A percentile compares a stretch with the other conserved stretches of the same genome.
These are phyloP conservation scores for Citrus maxima DNA, from an alignment of 345 rosid species.

Conservation along the genomic window DNA sequence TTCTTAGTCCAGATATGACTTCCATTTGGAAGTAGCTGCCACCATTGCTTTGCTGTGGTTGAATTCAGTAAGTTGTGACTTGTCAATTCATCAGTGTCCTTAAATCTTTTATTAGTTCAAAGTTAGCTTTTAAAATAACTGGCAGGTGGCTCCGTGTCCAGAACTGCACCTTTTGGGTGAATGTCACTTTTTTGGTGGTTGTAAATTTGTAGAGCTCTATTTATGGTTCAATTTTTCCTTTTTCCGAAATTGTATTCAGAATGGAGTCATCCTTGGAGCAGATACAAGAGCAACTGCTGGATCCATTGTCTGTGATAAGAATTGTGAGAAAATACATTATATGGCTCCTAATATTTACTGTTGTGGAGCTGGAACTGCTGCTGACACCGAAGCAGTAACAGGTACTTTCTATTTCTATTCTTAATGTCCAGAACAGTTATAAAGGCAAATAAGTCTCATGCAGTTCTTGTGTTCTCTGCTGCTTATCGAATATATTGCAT, in stretches of 20 bases:
- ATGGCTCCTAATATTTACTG: slow-evolving; percentile 98
- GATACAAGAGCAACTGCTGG: slow-evolving; percentile 93
- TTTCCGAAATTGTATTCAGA: slow-evolving; percentile 29
- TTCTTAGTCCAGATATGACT: neutral
- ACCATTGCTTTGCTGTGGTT: neutral
- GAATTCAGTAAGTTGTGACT: neutral
- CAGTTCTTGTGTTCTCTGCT: neutral
- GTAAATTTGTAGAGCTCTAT: neutral
- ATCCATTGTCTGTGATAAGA: slow-evolving; percentile 93
- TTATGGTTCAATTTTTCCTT: neutral
- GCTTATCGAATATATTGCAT: neutral
- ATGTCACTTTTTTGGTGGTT: neutral
- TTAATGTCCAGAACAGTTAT: neutral
- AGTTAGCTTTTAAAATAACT: neutral
- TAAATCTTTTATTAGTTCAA: neutral
- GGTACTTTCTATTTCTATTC: slow-evolving; percentile 37
- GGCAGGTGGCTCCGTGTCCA: neutral
- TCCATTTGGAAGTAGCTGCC: neutral
- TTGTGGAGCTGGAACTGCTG: slow-evolving; percentile 99
- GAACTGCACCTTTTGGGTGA: neutral
- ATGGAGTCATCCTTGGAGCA: slow-evolving; percentile 93
- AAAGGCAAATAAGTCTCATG: neutral
- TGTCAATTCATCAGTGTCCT: neutral
- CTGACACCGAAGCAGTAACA: slow-evolving; percentile 96
- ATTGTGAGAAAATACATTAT: slow-evolving; percentile 95